phyloP scores from a whole-genome alignment of 805 yeast species.

The Kodamaea kakaduensis region DNA sequence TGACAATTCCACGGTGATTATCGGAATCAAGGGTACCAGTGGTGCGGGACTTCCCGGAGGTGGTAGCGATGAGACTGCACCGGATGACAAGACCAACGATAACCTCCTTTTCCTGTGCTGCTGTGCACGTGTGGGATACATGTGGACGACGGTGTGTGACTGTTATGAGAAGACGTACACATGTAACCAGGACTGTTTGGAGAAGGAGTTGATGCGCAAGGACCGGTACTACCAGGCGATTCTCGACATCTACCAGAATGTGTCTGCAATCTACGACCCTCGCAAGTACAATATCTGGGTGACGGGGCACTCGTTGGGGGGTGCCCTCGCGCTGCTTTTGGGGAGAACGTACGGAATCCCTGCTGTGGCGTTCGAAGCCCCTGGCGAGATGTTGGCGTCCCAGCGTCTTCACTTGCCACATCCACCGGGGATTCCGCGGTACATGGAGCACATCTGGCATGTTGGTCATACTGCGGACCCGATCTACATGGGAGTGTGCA shows the following conservation, averaged over 20 bases:
- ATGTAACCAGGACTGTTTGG: conserved; percentile 85
- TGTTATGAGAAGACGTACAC: conserved; percentile 81
- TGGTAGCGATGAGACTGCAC: conserved; percentile 62
- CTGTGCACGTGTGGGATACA: conserved; percentile 85
- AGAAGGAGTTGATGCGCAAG: conserved; percentile 63
- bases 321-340: conserved; percentile 71
- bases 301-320: conserved; percentile 95
- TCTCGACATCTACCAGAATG: conserved; percentile 71
- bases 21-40: conserved; percentile 87
- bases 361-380: conserved; percentile 86
- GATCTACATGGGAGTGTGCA: conserved; percentile 92
- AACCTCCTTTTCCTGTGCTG: conserved; percentile 90
- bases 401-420: conserved; percentile 81
- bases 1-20: conserved; percentile 58
- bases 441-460: conserved; percentile 87
- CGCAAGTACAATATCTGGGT: conserved; percentile 70
- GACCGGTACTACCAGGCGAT: conserved; percentile 83
- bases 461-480: conserved; percentile 98
- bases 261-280: conserved; percentile 60
- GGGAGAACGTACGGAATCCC: conserved; percentile 92
- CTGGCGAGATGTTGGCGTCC: conserved; percentile 85
- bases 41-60: conserved; percentile 62
- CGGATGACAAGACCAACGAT: conserved; percentile 80
- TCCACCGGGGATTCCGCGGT: conserved; percentile 83
- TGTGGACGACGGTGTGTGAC: conserved; percentile 95